These are phyloP conservation scores for Fraxinus baroniana DNA, from an alignment of 305 asterid genomes.

Conservation along the genomic window DNA sequence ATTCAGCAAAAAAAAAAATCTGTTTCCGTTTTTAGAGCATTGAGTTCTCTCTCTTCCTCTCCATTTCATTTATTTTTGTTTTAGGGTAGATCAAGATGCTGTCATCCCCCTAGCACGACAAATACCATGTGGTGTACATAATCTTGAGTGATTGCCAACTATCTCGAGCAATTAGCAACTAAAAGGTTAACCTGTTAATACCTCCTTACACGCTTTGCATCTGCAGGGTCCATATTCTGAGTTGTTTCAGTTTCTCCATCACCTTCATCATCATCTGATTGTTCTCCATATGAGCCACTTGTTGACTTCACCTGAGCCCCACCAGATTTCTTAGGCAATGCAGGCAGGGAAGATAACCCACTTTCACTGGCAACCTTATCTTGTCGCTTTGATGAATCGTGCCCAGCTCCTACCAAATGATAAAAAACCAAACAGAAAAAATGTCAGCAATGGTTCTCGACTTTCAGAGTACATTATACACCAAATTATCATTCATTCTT, in stretches of 20 bases:
- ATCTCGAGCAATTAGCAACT: neutral
- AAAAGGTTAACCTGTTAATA: conserved; percentile 25
- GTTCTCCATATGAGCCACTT: conserved; percentile 89
- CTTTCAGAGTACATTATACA: neutral
- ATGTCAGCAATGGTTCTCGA: conserved; percentile 3
- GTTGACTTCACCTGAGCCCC: conserved; percentile 70
- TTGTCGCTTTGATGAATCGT: conserved; percentile 49
- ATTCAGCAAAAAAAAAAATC: neutral
- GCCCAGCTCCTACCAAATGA: conserved; percentile 43
- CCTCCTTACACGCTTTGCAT: conserved; percentile 92
- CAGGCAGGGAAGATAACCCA: conserved; percentile 64
- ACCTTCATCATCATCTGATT: conserved; percentile 83
- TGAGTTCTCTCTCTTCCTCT: neutral
- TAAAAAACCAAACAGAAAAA: conserved; percentile 17
- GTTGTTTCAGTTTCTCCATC: conserved; percentile 78
- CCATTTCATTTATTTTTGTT: neutral
- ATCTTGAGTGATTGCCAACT: neutral
- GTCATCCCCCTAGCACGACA: neutral
- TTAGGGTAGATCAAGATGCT: neutral
- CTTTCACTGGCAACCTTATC: conserved; percentile 63
- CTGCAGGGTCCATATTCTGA: conserved; percentile 61
- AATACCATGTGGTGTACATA: neutral
- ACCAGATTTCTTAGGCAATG: conserved; percentile 48
- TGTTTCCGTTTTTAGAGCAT: neutral
- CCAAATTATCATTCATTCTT: neutral